These are phyloP conservation scores for Thelephora terrestris DNA, from an alignment of 1,284 basidiomycete species.

Conservation along the genomic window DNA sequence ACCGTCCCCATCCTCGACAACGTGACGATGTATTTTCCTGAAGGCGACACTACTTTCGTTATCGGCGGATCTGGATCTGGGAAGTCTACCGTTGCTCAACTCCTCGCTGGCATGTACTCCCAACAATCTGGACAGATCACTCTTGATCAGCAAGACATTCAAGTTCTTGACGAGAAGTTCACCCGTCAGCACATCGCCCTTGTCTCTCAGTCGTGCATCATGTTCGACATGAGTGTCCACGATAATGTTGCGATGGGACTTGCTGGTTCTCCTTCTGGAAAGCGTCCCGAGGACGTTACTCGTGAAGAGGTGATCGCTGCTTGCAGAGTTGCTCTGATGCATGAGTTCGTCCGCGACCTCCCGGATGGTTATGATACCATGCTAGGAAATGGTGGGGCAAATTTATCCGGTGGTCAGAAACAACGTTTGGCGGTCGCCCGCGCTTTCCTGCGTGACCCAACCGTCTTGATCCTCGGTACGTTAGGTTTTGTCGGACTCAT, in stretches of 20 bases:
- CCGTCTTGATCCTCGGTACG: constrained; percentile 85
- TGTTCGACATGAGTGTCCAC: constrained; percentile 77
- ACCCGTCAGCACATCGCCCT: constrained; percentile 64
- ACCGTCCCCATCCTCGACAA: constrained; percentile 48
- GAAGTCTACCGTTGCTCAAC: constrained; percentile 84
- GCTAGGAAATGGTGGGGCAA: constrained; percentile 66
- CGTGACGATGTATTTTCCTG: constrained; percentile 70
- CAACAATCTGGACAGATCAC: constrained; percentile 53
- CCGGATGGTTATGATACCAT: constrained; percentile 85
- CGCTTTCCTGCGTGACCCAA: constrained; percentile 79
- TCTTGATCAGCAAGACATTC: constrained; percentile 76
- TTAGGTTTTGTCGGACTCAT: constrained; percentile 10
- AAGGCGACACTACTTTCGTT: constrained; percentile 84
- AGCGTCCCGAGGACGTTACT: constrained; percentile 38
- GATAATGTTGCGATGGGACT: constrained; percentile 86
- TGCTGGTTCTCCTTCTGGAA: constrained; percentile 37
- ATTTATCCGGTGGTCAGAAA: constrained; percentile 86
- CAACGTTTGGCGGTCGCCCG: constrained; percentile 90
- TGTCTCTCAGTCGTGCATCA: constrained; percentile 70
- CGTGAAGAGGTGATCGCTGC: constrained; percentile 71
- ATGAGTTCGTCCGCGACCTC: constrained; percentile 78
- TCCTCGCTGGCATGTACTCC: constrained; percentile 75
- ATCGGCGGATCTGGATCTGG: constrained; percentile 88
- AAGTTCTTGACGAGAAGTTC: constrained; percentile 71
- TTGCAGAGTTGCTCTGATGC: constrained; percentile 78